phyloP scores from a whole-genome alignment of 306 rosid genomes.

The Lupinus albus region DNA sequence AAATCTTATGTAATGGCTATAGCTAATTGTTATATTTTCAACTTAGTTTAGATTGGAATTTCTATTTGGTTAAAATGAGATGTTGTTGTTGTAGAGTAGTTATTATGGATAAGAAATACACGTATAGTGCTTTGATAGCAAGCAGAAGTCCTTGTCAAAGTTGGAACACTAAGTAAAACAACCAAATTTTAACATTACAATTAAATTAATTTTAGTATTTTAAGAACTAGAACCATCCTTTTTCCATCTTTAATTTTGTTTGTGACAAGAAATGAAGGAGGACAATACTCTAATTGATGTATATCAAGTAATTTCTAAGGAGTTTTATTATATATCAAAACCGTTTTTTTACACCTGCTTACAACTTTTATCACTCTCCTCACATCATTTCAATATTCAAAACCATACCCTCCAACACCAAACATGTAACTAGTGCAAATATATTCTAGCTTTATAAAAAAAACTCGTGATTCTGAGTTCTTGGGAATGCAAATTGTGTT shows the following conservation, averaged over 20 bases:
- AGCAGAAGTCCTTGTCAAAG: slow-evolving; percentile 30
- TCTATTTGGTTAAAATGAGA: background rate
- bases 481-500: too few species aligned
- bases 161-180: background rate
- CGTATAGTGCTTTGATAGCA: slow-evolving; percentile 25
- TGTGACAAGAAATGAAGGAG: background rate
- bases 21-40: background rate
- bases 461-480: too few species aligned
- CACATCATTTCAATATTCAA: too few species aligned
- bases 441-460: too few species aligned
- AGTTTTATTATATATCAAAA: too few species aligned
- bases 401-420: too few species aligned
- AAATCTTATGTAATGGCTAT: background rate
- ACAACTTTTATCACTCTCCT: too few species aligned
- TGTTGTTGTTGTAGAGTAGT: background rate
- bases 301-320: background rate
- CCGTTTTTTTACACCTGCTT: too few species aligned
- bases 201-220: background rate
- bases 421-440: too few species aligned
- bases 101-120: slow-evolving; percentile 21
- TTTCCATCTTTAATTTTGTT: background rate
- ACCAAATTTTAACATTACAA: slow-evolving; percentile 4
- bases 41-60: background rate
- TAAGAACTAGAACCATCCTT: background rate
- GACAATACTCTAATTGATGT: background rate